Conservation (phyloP, 1,139 yeast species). For the Geotrichum macrosporum region DNA sequence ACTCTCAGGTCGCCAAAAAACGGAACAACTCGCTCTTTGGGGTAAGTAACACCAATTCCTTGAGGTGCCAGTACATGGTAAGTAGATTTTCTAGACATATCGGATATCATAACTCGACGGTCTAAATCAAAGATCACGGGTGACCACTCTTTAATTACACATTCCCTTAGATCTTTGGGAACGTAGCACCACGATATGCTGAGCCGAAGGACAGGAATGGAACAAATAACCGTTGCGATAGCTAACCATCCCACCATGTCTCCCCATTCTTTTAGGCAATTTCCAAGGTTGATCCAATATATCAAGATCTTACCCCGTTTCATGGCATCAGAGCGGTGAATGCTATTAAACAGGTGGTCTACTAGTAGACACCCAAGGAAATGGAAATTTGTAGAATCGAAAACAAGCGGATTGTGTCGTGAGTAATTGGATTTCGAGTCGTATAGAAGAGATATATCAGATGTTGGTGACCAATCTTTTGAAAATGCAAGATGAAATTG, state of each 20-base stretch:
- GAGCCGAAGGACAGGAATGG: constrained; percentile 74
- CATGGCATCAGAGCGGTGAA: constrained; percentile 28
- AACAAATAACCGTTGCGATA: constrained; percentile 75
- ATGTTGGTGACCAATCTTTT: constrained; percentile 67
- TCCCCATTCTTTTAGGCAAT: constrained; percentile 70
- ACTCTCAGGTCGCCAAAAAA: constrained; percentile 79
- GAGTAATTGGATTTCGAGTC: constrained; percentile 42
- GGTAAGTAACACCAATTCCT: constrained; percentile 72
- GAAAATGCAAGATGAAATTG: constrained; percentile 39
- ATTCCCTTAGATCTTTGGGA: constrained; percentile 55
- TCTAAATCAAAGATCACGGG: constrained; percentile 89
- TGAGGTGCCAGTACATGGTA: constrained; percentile 84
- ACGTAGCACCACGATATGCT: constrained; percentile 73
- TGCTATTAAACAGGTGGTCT: constrained; percentile 56
- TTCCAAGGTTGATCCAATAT: constrained; percentile 86
- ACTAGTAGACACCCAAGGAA: constrained; percentile 67
- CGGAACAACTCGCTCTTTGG: constrained; percentile 78
- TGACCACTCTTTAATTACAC: constrained; percentile 82
- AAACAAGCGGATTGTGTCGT: constrained; percentile 56
- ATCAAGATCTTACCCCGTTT: constrained; percentile 63
- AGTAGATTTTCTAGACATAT: constrained; percentile 45
- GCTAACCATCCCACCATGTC: constrained; percentile 97
- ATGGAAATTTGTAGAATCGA: constrained; percentile 68
- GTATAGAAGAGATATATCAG: constrained; percentile 53
- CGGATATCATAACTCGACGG: constrained; percentile 59